Conservation (phyloP, 1,284 basidiomycete species). For the Somion occarium region DNA sequence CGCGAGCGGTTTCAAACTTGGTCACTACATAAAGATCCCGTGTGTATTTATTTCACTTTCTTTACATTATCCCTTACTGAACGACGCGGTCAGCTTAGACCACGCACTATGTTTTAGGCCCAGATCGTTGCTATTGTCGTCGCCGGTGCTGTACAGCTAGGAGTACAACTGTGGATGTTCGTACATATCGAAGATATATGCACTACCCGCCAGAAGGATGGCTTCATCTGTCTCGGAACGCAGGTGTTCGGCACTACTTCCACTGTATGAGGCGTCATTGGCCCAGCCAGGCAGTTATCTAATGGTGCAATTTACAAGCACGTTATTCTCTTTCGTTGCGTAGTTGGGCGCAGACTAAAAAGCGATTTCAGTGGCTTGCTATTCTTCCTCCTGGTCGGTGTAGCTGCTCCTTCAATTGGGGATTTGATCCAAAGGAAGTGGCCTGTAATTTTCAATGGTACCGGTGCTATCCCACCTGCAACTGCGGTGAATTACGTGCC, state of each 20-base stretch:
- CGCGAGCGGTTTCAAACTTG: constrained; percentile 47
- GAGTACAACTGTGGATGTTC: constrained; percentile 48
- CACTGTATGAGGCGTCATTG: constrained; percentile 46
- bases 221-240: constrained; percentile 37
- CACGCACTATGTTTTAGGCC: constrained; percentile 43
- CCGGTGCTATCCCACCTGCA: constrained; percentile 45
- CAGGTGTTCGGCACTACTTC: constrained; percentile 39
- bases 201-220: constrained; percentile 27
- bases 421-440: constrained; percentile 36
- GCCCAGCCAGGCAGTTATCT: constrained; percentile 42
- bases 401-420: constrained; percentile 39
- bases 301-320: constrained; percentile 31
- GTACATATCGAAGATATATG: constrained; percentile 44
- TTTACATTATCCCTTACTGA: too few species aligned
- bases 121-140: constrained; percentile 48
- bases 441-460: constrained; percentile 51
- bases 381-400: constrained; percentile 57
- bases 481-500: constrained; percentile 42
- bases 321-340: background rate
- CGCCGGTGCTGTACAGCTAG: constrained; percentile 40
- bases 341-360: background rate
- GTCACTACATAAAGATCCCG: constrained; percentile 51
- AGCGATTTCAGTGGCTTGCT: constrained; percentile 21
- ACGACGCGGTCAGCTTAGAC: constrained; percentile 15
- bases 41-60: constrained; percentile 5